Evolutionary conservation across 495 filamentous ascomycete genomes (phyloP).

Genomic region (Stereocaulon alpinum): DNA sequence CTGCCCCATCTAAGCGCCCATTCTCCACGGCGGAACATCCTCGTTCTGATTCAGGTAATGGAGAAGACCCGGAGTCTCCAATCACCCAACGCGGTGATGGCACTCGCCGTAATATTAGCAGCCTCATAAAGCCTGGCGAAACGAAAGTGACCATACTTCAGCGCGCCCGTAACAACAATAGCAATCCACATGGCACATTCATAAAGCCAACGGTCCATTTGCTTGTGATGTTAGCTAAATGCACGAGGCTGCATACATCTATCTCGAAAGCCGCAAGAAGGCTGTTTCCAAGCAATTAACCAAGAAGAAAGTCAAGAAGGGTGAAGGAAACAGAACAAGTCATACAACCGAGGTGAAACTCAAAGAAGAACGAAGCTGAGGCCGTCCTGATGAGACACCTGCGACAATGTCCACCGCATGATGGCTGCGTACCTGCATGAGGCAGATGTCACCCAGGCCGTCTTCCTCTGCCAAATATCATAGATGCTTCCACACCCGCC

Average conservation of each 20-base stretch:
- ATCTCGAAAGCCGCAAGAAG: conserved; percentile 35
- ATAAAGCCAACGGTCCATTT: conserved; percentile 22
- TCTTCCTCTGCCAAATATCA: conserved; percentile 39
- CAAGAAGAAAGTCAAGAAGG: conserved; percentile 24
- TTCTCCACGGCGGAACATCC: background rate
- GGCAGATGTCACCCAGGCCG: conserved; percentile 40
- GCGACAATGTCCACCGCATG: conserved; percentile 47
- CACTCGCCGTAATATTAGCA: conserved; percentile 5
- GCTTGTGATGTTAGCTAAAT: conserved; percentile 23
- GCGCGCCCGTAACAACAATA: conserved; percentile 13
- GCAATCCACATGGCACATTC: conserved; percentile 25
- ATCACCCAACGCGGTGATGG: conserved; percentile 3
- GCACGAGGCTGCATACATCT: conserved; percentile 27
- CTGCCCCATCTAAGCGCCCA: background rate
- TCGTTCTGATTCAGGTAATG: background rate
- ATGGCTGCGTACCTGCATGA: conserved; percentile 40
- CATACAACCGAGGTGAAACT: conserved; percentile 24
- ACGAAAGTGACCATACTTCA: conserved; percentile 22
- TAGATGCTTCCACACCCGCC: conserved; percentile 28
- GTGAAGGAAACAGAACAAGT: conserved; percentile 27
- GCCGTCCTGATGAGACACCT: conserved; percentile 43
- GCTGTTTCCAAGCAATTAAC: conserved; percentile 25
- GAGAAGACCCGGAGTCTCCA: background rate
- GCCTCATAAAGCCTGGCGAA: conserved; percentile 13
- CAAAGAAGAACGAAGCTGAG: conserved; percentile 31